These are phyloP conservation scores for Ophiostoma populinum DNA, from an alignment of 2,329 filamentous ascomycete genomes.

Conservation along the genomic window DNA sequence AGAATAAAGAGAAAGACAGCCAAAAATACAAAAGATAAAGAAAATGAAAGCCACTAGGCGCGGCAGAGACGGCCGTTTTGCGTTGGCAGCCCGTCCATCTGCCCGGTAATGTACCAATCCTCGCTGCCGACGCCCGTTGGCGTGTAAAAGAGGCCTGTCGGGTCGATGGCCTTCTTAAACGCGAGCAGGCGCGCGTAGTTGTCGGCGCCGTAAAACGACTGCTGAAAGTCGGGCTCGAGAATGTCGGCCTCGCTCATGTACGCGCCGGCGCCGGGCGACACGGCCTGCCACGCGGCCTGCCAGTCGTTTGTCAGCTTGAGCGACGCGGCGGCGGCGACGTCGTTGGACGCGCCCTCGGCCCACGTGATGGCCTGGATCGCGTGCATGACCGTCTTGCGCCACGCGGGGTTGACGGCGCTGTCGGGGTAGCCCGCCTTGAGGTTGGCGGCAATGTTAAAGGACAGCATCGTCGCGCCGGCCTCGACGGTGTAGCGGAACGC, in stretches of 20 bases:
- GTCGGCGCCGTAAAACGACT: constrained; percentile 18
- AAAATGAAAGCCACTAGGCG: not conserved
- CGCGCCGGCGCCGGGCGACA: constrained; percentile 19
- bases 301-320: constrained; percentile 17
- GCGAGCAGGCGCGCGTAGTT: constrained; percentile 17
- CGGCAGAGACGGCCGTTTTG: constrained; percentile 12
- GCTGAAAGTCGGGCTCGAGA: constrained; percentile 18
- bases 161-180: constrained; percentile 19
- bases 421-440: constrained; percentile 15
- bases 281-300: constrained; percentile 15
- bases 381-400: constrained; percentile 25
- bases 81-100: constrained; percentile 10
- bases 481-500: constrained; percentile 23
- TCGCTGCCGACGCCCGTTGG: constrained; percentile 13
- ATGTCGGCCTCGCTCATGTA: constrained; percentile 24
- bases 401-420: constrained; percentile 30
- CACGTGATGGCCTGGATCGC: constrained; percentile 18
- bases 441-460: constrained; percentile 21
- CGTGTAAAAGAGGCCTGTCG: constrained; percentile 16
- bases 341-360: constrained; percentile 8
- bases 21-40: not conserved
- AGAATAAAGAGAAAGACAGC: no score
- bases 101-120: constrained; percentile 13
- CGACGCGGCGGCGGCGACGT: constrained; percentile 11
- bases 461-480: constrained; percentile 23